Conservation (phyloP, 345 rosid genomes). For the Aethionema arabicum region DNA sequence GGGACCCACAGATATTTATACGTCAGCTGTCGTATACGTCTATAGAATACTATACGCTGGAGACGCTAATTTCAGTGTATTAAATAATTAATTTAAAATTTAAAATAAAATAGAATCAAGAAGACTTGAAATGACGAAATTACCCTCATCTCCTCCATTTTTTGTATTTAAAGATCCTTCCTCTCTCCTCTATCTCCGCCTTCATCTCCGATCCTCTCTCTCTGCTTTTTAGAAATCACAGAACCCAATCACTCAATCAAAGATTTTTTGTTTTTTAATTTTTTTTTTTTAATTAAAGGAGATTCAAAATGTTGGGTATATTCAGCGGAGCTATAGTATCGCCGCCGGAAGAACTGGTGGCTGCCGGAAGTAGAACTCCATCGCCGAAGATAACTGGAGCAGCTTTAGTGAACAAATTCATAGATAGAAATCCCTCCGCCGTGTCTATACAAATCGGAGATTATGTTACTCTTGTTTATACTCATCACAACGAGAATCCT, state of each 20-base stretch:
- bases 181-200: constrained; percentile 10
- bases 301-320: constrained; percentile 73
- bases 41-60: not conserved
- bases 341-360: constrained; percentile 95
- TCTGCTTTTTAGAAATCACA: not conserved
- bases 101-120: constrained; percentile 11
- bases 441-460: constrained; percentile 77
- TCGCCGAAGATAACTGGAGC: constrained; percentile 75
- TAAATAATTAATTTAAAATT: no score
- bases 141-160: constrained; percentile 18
- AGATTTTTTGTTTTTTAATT: no score
- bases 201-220: constrained; percentile 16
- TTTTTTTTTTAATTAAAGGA: not conserved
- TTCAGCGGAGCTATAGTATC: constrained; percentile 76
- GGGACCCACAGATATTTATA: constrained; percentile 9
- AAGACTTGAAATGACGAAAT: constrained; percentile 19
- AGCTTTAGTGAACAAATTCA: constrained; percentile 61
- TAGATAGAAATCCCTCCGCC: constrained; percentile 53
- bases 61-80: not conserved
- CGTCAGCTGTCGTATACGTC: constrained; percentile 8
- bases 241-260: not conserved
- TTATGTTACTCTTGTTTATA: constrained; percentile 65
- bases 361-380: constrained; percentile 91
- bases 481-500: constrained; percentile 68
- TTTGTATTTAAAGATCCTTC: constrained; percentile 14